These are phyloP conservation scores for Rauvolfia tetraphylla DNA, from an alignment of 257 asterid genomes.

Conservation along the genomic window DNA sequence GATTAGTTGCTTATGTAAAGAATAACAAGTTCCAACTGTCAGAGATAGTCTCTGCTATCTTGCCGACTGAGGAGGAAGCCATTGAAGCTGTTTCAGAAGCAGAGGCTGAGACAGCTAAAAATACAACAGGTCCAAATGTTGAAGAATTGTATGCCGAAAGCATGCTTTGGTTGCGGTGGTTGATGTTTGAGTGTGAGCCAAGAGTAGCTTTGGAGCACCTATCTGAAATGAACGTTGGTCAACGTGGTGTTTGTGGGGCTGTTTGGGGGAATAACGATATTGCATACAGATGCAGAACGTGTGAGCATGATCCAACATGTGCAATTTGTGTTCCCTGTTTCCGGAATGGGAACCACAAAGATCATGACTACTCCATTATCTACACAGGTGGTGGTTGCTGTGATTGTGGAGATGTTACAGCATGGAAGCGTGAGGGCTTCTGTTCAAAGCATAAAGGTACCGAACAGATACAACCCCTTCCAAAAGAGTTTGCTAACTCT, in stretches of 20 bases:
- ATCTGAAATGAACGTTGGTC: conserved; percentile 47
- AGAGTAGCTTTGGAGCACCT: conserved; percentile 51
- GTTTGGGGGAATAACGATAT: conserved; percentile 91
- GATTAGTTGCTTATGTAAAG: conserved; percentile 60
- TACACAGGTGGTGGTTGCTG: conserved; percentile 97
- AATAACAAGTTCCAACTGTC: conserved; percentile 38
- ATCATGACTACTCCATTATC: conserved; percentile 83
- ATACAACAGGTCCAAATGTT: conserved; percentile 23
- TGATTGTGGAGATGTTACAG: conserved; percentile 97
- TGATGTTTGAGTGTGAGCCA: conserved; percentile 92
- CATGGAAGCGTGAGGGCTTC: conserved; percentile 97
- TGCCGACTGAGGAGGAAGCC: conserved; percentile 64
- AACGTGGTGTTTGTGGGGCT: conserved; percentile 90
- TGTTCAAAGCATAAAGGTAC: conserved; percentile 92
- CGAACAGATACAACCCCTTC: conserved; percentile 84
- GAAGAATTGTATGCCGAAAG: conserved; percentile 52
- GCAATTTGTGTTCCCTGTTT: conserved; percentile 97
- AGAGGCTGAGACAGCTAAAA: conserved; percentile 22
- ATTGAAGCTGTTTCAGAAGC: conserved; percentile 27
- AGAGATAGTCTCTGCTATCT: conserved; percentile 56
- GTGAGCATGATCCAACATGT: conserved; percentile 95
- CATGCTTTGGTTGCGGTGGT: conserved; percentile 80
- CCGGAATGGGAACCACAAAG: conserved; percentile 85
- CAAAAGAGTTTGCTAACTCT: conserved; percentile 51
- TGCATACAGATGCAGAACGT: conserved; percentile 90